Base-by-base conservation (phyloP, 257 asterid species). In the Lavandula angustifolia region DNA sequence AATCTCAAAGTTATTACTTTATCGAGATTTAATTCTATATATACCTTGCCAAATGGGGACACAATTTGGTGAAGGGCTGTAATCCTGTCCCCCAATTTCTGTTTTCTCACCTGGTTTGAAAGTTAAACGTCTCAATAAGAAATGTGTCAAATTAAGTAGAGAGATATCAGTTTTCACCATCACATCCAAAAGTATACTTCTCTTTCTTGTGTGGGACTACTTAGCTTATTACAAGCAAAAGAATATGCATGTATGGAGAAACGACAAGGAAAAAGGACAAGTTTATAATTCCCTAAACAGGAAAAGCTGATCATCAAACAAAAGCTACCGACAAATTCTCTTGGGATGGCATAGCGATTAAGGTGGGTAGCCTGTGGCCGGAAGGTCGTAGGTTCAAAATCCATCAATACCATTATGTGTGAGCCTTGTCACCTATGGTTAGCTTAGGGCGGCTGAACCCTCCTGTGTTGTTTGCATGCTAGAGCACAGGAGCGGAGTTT, bases 11-110 rank as follows among this genome's bases (percentile, higher is more conserved):
- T n/a, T n/a, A n/a, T n/a, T n/a, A n/a, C n/a, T n/a, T n/a, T n/a
- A n/a, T n/a, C n/a, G n/a, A n/a, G n/a, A n/a, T n/a, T n/a, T n/a
- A n/a, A n/a, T 22, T 16, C n/a, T 38, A 18, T 42, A 63, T 32
- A 65, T 82, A 89, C 95, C 95, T 89, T 89, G 74, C 96, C 96
- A 69, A 89, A 89, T 66, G 96, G 96, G 57, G 96, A 89, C 70
- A 86, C 96, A 31, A 89, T 68, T 71, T 84, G 95, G 87, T 89
- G 96, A 70, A 89, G 88, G 66, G 96, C 88, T 48, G 96, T 89
- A 71, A 89, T 81, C 75, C 85, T 83, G 80, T 89, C 96, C 32
- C 96, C 95, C 46, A 84, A 52, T 72, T 84, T 89, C 81, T 86
- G 91, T 70, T 89, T 89, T 55, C 96, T 81, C 75, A 81, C 96